Evolutionary conservation across 768 basidiomycete species (phyloP).

Genomic region (Lentinula sp.): DNA sequence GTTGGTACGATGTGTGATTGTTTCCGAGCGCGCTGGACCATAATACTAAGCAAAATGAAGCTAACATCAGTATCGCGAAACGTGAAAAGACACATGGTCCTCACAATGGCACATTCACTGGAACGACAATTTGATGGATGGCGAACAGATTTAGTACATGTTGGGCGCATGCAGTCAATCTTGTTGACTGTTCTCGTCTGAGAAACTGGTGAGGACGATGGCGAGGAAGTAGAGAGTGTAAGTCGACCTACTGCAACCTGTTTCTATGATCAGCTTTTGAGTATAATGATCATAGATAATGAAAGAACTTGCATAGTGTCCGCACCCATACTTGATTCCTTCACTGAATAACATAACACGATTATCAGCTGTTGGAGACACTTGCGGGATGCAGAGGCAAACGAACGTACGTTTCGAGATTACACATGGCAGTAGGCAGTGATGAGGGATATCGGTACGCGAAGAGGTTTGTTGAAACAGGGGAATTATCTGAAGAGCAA

Average conservation of each 20-base stretch:
- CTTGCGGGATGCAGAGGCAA: conserved; percentile 3
- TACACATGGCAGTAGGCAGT: conserved; percentile 36
- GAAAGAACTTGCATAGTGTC: conserved; percentile 48
- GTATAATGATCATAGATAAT: neutral
- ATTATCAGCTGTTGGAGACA: conserved; percentile 11
- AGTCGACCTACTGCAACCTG: conserved; percentile 12
- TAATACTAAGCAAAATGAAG: conserved; percentile 43
- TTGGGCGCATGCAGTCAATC: conserved; percentile 25
- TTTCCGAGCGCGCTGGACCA: conserved; percentile 67
- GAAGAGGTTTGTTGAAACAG: neutral
- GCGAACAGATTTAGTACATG: conserved; percentile 32
- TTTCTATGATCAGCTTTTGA: neutral
- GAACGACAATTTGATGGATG: conserved; percentile 35
- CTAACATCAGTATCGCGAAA: conserved; percentile 4
- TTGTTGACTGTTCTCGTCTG: conserved; percentile 28
- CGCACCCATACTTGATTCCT: conserved; percentile 72
- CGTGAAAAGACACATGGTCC: conserved; percentile 15
- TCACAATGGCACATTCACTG: conserved; percentile 35
- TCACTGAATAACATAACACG: conserved; percentile 39
- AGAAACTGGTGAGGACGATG: neutral
- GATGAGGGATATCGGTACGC: neutral
- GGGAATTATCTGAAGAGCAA: neutral
- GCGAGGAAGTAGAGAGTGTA: neutral
- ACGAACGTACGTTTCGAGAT: conserved; percentile 44
- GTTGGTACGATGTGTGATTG: conserved; percentile 40